These are phyloP conservation scores for Escovopsis sp. DNA, from an alignment of 2,329 filamentous ascomycete species.

Conservation along the genomic window DNA sequence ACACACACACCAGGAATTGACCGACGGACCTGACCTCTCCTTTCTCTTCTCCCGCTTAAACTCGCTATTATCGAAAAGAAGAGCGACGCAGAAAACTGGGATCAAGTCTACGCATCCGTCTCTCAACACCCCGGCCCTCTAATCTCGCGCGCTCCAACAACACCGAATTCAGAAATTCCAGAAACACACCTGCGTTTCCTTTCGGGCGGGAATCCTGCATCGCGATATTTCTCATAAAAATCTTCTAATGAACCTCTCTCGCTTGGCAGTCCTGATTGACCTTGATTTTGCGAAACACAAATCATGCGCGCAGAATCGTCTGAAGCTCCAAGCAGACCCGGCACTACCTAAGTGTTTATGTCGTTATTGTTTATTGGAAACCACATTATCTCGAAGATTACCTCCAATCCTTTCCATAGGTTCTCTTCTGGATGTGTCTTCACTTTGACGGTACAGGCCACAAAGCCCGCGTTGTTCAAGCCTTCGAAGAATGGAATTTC, in stretches of 20 bases:
- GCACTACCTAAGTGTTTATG: conserved; percentile 19
- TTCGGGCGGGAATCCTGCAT: background rate
- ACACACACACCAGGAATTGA: too few species aligned
- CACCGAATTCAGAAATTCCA: too few species aligned
- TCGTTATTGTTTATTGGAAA: conserved; percentile 27
- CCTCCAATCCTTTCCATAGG: conserved; percentile 32
- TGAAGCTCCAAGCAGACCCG: background rate
- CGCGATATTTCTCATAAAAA: background rate
- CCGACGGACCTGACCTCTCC: too few species aligned
- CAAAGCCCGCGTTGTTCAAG: background rate
- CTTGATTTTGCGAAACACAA: background rate
- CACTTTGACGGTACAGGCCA: conserved; percentile 17
- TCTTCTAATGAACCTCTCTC: background rate
- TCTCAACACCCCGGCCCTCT: too few species aligned
- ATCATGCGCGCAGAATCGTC: background rate
- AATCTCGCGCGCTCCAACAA: too few species aligned
- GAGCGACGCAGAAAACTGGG: too few species aligned
- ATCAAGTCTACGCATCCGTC: too few species aligned
- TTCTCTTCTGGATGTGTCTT: conserved; percentile 30
- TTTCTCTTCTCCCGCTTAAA: too few species aligned
- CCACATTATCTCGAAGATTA: conserved; percentile 20
- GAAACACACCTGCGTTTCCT: background rate
- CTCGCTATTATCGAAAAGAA: too few species aligned
- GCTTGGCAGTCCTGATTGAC: background rate
- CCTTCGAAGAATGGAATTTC: background rate